Base-by-base conservation (phyloP, 768 basidiomycete genomes). In the Naganishia antarctica region DNA sequence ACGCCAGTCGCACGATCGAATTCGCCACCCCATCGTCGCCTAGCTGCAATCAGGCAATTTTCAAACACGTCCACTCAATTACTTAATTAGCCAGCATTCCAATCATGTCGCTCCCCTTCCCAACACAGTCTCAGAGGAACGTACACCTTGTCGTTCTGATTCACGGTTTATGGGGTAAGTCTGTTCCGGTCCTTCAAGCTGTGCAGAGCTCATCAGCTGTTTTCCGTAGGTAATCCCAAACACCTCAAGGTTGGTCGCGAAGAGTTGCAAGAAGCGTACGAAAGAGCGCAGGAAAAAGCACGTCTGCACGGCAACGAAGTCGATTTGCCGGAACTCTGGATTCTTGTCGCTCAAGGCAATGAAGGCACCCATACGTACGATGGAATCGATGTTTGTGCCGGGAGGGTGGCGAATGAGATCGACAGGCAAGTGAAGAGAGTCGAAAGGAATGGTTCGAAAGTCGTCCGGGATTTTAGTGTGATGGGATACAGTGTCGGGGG, bases 401-500 rank as follows among this genome's bases (percentile, higher is more conserved):
- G 60, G n/a, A 51, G 71, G 49, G 70, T 68, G 7, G 53, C 66
- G 8, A 51, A 66, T 23, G 73, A 76, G 67, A 71, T 71, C 4
- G 69, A 74, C 37, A 57, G 63, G 12, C 69, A 75, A 64, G 69
- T 76, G 16, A 67, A 64, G 23, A 40, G 67, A 28, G 57, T 75
- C 16, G 69, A 72, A 47, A 68, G 65, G 11, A 65, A 70, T 23
- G 70, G 69, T 1, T 64, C 66, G 29, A 60, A 60, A 23, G 66
- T 71, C 4, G 63, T 60, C 16, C 23, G 29, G 41, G 63, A 66
- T 18, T 66, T 66, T 29, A 62, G 60, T 16, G 43, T 72, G 69
- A 70, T 76, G 68, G 75, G 75, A 11, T 76, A 76, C 67, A 72
- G 70, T 4, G 60, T 74, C 0, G 75, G 75, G 4, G 75, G 75